phyloP scores from a whole-genome alignment of 2,329 filamentous ascomycete genomes.

The Exophiala sp. region DNA sequence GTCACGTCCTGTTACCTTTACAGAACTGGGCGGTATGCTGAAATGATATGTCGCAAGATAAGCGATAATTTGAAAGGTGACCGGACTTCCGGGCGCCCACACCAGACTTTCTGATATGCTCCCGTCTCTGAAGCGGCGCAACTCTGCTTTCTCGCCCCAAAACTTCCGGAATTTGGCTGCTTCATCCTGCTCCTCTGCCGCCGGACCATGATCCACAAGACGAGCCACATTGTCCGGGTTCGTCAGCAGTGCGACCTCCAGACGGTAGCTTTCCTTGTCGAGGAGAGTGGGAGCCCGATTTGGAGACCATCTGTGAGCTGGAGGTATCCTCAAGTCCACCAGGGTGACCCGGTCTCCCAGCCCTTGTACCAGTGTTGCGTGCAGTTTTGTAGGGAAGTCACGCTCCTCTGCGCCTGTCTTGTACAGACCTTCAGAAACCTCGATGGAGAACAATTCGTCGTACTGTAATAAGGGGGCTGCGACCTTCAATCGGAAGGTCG shows the following conservation, averaged over 20 bases:
- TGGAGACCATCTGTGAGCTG: constrained; percentile 43
- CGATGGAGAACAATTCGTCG: constrained; percentile 47
- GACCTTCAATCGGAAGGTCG: constrained; percentile 66
- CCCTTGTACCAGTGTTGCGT: constrained; percentile 62
- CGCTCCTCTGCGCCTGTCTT: constrained; percentile 9
- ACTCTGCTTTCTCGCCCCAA: constrained; percentile 89
- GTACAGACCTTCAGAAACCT: constrained; percentile 8
- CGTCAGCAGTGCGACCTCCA: constrained; percentile 64
- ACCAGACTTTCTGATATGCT: constrained; percentile 88
- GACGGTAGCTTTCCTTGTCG: constrained; percentile 26
- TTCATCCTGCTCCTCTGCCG: constrained; percentile 77
- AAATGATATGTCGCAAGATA: constrained; percentile 68
- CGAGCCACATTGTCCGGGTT: constrained; percentile 67
- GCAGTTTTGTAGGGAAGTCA: constrained; percentile 45
- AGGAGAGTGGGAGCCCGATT: constrained; percentile 31
- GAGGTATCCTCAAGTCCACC: constrained; percentile 51
- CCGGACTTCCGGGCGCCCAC: constrained; percentile 62
- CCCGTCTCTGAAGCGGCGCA: constrained; percentile 91
- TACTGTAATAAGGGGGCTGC: constrained; percentile 49
- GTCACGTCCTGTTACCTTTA: constrained; percentile 48
- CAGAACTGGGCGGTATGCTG: constrained; percentile 50
- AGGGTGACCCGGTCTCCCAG: constrained; percentile 68
- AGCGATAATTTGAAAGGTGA: constrained; percentile 72
- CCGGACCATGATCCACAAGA: constrained; percentile 79
- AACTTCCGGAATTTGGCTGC: constrained; percentile 78